A percentile compares a stretch with the other conserved stretches of the same genome.
Conservation (phyloP, 2,329 filamentous ascomycete species). For the Microascus cirrosus region DNA sequence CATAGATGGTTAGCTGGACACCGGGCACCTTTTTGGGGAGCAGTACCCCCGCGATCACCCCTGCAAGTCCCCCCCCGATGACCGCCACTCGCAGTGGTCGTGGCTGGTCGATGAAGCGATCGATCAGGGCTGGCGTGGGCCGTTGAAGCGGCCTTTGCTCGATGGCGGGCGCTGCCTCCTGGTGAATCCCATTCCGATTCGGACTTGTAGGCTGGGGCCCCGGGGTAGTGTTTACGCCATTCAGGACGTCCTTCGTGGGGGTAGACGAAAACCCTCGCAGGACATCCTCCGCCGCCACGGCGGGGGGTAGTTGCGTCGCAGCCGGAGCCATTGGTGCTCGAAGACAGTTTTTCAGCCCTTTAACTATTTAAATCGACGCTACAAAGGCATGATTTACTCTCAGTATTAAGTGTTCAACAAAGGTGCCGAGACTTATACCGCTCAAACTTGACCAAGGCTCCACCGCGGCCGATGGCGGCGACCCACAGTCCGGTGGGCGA, state of each 20-base stretch:
- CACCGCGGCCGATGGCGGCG: background rate
- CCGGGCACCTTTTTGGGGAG: constrained; percentile 59
- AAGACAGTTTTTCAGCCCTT: background rate
- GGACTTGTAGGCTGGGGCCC: background rate
- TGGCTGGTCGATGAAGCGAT: constrained; percentile 22
- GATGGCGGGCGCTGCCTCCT: background rate
- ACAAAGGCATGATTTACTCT: background rate
- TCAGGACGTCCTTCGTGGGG: background rate
- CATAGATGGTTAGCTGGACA: constrained; percentile 53
- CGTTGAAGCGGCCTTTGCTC: background rate
- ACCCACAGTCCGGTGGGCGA: background rate
- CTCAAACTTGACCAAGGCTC: background rate
- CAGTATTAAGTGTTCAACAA: background rate
- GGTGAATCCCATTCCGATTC: background rate
- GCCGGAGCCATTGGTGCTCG: background rate
- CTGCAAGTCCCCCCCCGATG: constrained; percentile 23
- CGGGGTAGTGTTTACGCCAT: background rate
- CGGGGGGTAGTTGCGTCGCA: background rate
- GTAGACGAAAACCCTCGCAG: background rate
- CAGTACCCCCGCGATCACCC: constrained; percentile 46
- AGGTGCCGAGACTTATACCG: background rate
- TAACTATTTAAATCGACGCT: background rate
- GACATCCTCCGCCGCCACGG: background rate
- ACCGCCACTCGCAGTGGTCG: constrained; percentile 20
- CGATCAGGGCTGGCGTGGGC: constrained; percentile 7